Evolutionary conservation across 345 rosid genomes (phyloP), one percentile per base, ranked within the genome.

Genomic region (Brassica cretica): DNA sequence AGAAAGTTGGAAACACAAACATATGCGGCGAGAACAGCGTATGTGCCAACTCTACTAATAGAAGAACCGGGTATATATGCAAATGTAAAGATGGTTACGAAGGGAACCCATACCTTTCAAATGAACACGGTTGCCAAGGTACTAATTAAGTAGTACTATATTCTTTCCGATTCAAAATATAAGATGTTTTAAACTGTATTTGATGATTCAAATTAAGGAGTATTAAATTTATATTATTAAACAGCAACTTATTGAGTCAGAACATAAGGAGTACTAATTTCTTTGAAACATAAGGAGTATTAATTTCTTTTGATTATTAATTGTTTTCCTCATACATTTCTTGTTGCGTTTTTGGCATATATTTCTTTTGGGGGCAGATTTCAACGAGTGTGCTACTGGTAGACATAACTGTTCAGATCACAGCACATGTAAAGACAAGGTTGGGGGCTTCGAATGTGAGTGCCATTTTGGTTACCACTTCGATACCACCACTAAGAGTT

Each of bases 381-480:
- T 65, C 49, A 0, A 65, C 5, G 69, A 65, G 15, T 65, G 69
- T 65, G 8, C 10, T 18, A n/a, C 0, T 29, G 16, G 14, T 37
- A 65, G 0, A 14, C 77, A 64, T 65, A 74, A 74, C 2, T 74
- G 77, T 19, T 2, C 24, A 8, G 24, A 1, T 44, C 2, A 6
- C 3, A 27, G 24, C 10, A 51, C 29, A n/a, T 29, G 27, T 1
- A 10, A 5, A 14, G 64, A 80, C 16, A 14, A 21, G n/a, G 87
- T 5, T 16, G 60, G 92, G n/a, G 62, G 7, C 69, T 82, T 65
- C 24, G 44, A 8, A 0, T 88, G 92, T 61, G 5, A 2, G 0
- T 87, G 88, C 27, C 19, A 15, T 5, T 58, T 51, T 29, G 74
- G 74, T 12, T 12, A 18, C 65, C 1, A 8, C 19, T 55, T 55